Percentiles rank a stretch among this genome's conserved stretches.
Conservation (phyloP, 2,329 filamentous ascomycete genomes). For the Phyllosticta capitalensis region DNA sequence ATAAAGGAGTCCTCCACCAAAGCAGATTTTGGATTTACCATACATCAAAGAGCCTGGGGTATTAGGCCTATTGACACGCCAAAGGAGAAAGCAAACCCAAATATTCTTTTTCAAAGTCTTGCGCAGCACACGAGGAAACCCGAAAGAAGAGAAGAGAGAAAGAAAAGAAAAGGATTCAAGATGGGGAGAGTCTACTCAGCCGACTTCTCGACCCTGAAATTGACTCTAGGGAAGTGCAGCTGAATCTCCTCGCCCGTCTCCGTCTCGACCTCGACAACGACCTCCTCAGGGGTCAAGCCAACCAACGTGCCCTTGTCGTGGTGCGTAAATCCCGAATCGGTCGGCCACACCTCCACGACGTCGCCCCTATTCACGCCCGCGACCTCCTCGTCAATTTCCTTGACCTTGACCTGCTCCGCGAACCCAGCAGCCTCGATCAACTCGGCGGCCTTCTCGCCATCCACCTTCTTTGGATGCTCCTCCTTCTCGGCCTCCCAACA, state of each 20-base stretch:
- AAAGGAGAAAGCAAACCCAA: not conserved
- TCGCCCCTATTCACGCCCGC: constrained; percentile 45
- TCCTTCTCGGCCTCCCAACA: constrained; percentile 9
- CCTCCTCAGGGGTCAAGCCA: constrained; percentile 20
- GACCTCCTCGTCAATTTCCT: constrained; percentile 38
- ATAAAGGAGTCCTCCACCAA: too few species aligned
- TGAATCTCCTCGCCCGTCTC: constrained; percentile 12
- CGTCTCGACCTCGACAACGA: constrained; percentile 16
- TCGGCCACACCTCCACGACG: constrained; percentile 35
- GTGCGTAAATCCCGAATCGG: constrained; percentile 22
- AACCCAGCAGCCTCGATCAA: constrained; percentile 28
- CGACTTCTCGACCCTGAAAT: constrained; percentile 16
- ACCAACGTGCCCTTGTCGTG: constrained; percentile 20
- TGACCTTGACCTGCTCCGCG: constrained; percentile 30
- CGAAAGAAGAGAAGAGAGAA: not conserved
- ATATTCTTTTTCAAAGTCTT: not conserved
- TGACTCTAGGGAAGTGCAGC: constrained; percentile 19
- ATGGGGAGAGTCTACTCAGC: not conserved
- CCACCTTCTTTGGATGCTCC: constrained; percentile 30
- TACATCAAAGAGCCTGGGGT: not conserved
- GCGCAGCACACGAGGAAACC: not conserved
- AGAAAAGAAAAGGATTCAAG: too few species aligned
- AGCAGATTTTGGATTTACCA: not conserved
- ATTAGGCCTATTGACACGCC: not conserved
- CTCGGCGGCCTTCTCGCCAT: constrained; percentile 45